A percentile compares a stretch with the other conserved stretches of the same genome.
Conservation (phyloP, 176 grass and related monocot genomes). For the Tuctoria greenei region DNA sequence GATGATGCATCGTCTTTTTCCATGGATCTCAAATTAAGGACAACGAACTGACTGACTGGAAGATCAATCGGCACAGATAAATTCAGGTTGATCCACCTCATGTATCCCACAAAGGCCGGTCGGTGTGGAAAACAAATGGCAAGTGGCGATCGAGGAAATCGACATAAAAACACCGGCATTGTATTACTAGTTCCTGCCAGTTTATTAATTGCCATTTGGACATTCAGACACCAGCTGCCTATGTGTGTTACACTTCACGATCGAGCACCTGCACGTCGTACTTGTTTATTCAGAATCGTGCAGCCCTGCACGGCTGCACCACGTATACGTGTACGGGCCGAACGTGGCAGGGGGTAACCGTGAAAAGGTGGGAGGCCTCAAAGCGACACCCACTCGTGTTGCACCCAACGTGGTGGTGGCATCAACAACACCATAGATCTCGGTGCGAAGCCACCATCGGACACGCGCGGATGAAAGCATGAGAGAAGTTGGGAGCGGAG, state of each 20-base stretch:
- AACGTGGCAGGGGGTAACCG: conserved; percentile 31
- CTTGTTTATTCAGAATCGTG: conserved; percentile 11
- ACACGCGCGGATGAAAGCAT: conserved; percentile 9
- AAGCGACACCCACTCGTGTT: not conserved
- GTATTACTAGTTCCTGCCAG: not conserved
- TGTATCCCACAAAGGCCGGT: not conserved
- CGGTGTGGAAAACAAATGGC: not conserved
- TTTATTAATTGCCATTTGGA: not conserved
- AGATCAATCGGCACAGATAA: not conserved
- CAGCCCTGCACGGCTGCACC: not conserved
- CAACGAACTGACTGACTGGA: not conserved
- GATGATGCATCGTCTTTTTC: not conserved
- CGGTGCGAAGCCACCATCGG: not conserved
- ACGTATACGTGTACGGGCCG: not conserved
- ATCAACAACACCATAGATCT: not conserved
- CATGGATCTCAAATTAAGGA: not conserved
- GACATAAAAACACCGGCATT: not conserved
- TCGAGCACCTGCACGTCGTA: not conserved
- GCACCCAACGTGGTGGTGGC: conserved; percentile 10
- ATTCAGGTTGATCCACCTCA: not conserved
- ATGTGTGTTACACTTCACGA: not conserved
- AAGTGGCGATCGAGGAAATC: conserved; percentile 23
- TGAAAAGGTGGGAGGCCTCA: conserved; percentile 26
- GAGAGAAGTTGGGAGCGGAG: not conserved
- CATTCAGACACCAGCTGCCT: not conserved